Evolutionary conservation across 768 basidiomycete species (phyloP).

Genomic region (Russula abietina): DNA sequence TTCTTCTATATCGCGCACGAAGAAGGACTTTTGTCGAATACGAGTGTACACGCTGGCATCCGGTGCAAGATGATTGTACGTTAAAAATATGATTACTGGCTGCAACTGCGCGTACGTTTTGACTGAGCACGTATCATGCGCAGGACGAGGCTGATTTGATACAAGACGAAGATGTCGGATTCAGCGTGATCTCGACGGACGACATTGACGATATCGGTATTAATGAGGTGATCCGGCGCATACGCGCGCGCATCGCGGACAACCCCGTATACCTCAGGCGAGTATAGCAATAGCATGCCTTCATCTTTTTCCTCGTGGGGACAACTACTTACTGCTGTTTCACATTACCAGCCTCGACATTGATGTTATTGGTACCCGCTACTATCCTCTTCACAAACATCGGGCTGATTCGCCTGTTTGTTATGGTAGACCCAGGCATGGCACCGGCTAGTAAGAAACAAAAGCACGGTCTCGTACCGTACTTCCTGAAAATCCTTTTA

Average conservation of each 20-base stretch:
- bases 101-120: no score
- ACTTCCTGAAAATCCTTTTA: neutral
- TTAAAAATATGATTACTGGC: neutral
- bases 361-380: conserved; percentile 27
- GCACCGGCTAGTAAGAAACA: conserved; percentile 49
- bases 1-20: conserved; percentile 78
- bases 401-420: no score
- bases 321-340: neutral
- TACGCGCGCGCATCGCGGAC: no score
- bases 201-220: conserved; percentile 81
- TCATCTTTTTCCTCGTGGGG: no score
- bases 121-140: no score
- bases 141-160: no score
- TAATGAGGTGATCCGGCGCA: conserved; percentile 41
- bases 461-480: neutral
- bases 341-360: conserved; percentile 56
- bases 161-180: conserved; percentile 50
- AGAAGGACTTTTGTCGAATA: conserved; percentile 69
- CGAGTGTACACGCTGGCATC: conserved; percentile 80
- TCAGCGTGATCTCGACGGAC: conserved; percentile 68
- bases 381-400: no score
- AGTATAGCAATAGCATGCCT: neutral
- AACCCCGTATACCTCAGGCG: conserved; percentile 64
- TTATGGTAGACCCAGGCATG: conserved; percentile 48
- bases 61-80: conserved; percentile 63